Percentiles rank a stretch among this genome's conserved stretches.
Evolutionary conservation across 257 asterid species (phyloP).

Genomic region (Solanum okadae): DNA sequence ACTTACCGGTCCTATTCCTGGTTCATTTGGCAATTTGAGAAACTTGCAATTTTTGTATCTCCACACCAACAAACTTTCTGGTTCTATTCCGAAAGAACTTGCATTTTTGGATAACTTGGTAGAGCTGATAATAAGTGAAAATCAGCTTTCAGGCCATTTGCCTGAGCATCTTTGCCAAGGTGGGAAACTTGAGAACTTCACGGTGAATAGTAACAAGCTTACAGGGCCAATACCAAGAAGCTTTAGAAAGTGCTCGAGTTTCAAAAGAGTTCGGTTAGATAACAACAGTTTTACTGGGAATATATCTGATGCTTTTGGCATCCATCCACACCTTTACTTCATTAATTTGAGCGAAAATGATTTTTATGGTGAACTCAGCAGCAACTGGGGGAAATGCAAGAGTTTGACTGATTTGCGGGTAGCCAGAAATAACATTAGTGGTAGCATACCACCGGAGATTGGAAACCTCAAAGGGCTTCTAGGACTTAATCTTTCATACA

Average conservation of each 20-base stretch:
- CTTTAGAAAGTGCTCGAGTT: neutral
- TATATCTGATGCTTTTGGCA: neutral
- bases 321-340: neutral
- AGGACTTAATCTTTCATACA: neutral
- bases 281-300: neutral
- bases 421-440: neutral
- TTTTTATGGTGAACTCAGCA: neutral
- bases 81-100: neutral
- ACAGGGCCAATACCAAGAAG: neutral
- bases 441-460: neutral
- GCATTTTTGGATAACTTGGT: neutral
- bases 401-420: neutral
- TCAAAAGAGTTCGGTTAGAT: accelerated
- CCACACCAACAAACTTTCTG: neutral
- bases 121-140: accelerated
- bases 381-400: neutral
- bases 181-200: neutral
- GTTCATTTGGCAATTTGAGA: neutral
- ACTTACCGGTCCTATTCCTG: neutral
- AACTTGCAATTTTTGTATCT: neutral
- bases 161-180: neutral
- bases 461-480: neutral
- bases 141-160: neutral
- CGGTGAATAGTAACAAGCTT: accelerated
- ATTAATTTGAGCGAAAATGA: neutral